These are phyloP conservation scores for Guillardia theta DNA, from an alignment of 78 protist species.

Conservation along the genomic window DNA sequence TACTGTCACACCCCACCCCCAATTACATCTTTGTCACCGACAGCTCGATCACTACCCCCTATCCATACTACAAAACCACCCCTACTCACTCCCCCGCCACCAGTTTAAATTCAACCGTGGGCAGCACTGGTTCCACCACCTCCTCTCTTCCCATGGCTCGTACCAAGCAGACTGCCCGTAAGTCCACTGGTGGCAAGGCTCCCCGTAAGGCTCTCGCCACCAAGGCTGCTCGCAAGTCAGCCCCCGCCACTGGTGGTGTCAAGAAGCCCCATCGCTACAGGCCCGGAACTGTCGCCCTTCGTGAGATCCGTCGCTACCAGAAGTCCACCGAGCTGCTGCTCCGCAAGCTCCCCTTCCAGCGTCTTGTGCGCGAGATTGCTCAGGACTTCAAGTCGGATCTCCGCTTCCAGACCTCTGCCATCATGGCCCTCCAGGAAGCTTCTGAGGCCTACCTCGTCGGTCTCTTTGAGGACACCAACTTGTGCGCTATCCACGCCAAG, in stretches of 20 bases:
- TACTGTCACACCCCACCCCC: neutral
- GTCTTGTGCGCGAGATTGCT: conserved; percentile 64
- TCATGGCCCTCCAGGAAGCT: conserved; percentile 93
- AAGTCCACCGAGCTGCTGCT: conserved; percentile 84
- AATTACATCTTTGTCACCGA: neutral
- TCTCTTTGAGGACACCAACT: conserved; percentile 92
- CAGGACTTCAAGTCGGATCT: conserved; percentile 82
- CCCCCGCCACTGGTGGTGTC: conserved; percentile 64
- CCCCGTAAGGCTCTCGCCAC: conserved; percentile 79
- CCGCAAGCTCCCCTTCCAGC: conserved; percentile 69
- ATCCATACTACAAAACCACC: too few species aligned
- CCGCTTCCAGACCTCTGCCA: conserved; percentile 87
- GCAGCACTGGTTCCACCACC: neutral
- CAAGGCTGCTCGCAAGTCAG: conserved; percentile 65
- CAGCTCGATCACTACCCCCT: neutral
- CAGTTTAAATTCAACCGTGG: too few species aligned
- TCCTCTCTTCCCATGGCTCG: conserved; percentile 78
- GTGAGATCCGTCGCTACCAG: conserved; percentile 91
- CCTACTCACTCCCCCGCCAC: too few species aligned
- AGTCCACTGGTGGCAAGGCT: conserved; percentile 93
- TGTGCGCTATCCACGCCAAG: conserved; percentile 90
- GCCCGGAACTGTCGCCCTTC: conserved; percentile 81
- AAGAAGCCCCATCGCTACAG: conserved; percentile 68
- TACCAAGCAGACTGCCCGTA: conserved; percentile 94
- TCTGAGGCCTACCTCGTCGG: conserved; percentile 92